Evolutionary conservation across 1,284 basidiomycete genomes (phyloP), one percentile per base, ranked within the genome.

Genomic region (Kalmanozyma brasiliensis): DNA sequence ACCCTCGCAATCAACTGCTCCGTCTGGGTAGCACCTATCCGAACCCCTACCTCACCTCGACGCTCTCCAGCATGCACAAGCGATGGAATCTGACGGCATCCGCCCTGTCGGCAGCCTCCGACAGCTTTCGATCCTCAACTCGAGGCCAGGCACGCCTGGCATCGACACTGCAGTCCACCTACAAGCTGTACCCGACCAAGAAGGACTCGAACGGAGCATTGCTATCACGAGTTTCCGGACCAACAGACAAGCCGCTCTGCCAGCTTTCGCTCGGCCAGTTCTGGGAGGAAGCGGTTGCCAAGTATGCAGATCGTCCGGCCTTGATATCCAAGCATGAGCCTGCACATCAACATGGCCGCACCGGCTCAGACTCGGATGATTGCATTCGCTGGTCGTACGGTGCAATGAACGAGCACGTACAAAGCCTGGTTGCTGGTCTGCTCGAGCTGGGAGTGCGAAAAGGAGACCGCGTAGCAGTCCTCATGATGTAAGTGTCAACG

Each of bases 401-500:
- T 6, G 89, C 91, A 77, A 89, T 93, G 71, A 85, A 90, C 68
- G 78, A 84, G 41, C 88, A 91, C 76, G 87, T 91, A 26, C 83
- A 86, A 45, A 87, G 89, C 3, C 85, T 92, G 7, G 88, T 91
- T 2, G 84, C 89, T 48, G 92, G 92, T 0, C 84, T 94, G 36
- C 44, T 43, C 11, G 71, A 58, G 24, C 83, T 92, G 76, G 91
- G 91, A 16, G 88, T 94, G 8, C 83, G 85, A 78, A 89, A 87
- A 76, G 92, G 91, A 0, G 91, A 93, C 73, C 84, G 91, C 22
- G 88, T 93, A 19, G 91, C 86, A 2, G 89, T 92, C 9, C 84
- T 93, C 43, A 91, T 93, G 90, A 90, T 47, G 49, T 70, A 26
- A 49, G 51, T 45, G 17, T 17, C 43, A 22, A 8, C 8, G 34